phyloP scores from a whole-genome alignment of 495 filamentous ascomycete genomes.

The Rhypophila decipiens region DNA sequence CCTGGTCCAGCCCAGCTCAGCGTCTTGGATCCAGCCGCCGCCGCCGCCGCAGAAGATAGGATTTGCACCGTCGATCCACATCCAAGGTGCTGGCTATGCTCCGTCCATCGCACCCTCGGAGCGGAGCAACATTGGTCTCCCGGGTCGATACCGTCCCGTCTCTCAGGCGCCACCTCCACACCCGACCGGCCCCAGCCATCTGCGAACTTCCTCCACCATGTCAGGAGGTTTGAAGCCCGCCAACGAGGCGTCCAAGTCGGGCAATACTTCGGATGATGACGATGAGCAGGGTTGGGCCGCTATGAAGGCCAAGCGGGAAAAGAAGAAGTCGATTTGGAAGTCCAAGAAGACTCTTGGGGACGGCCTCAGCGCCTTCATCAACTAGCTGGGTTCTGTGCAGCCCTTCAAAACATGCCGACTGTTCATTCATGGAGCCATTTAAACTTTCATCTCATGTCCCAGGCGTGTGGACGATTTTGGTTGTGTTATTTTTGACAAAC shows the following conservation, averaged over 20 bases:
- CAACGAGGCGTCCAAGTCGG: constrained; percentile 21
- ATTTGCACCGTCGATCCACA: constrained; percentile 43
- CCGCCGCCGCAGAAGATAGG: constrained; percentile 21
- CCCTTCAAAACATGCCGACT: not conserved
- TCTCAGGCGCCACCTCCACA: constrained; percentile 45
- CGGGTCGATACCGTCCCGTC: constrained; percentile 89
- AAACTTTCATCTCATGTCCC: not conserved
- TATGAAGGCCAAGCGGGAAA: constrained; percentile 77
- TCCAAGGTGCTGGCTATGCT: constrained; percentile 43
- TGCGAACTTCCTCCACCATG: constrained; percentile 44
- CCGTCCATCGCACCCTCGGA: constrained; percentile 84
- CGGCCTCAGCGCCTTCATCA: constrained; percentile 37
- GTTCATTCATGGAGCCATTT: not conserved
- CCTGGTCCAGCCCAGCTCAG: constrained; percentile 67
- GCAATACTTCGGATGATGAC: constrained; percentile 56
- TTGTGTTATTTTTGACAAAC: not conserved
- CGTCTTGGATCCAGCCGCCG: constrained; percentile 41
- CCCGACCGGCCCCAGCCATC: constrained; percentile 17
- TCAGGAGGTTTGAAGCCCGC: constrained; percentile 38
- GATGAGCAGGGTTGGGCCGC: constrained; percentile 78
- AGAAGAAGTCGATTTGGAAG: constrained; percentile 70
- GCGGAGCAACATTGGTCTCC: constrained; percentile 84
- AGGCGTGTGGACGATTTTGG: too few species aligned
- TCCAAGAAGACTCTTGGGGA: constrained; percentile 50
- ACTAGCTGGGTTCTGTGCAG: constrained; percentile 11